phyloP scores from a whole-genome alignment of 192 early-diverging fungal species.

The Gaertneriomyces sp. region DNA sequence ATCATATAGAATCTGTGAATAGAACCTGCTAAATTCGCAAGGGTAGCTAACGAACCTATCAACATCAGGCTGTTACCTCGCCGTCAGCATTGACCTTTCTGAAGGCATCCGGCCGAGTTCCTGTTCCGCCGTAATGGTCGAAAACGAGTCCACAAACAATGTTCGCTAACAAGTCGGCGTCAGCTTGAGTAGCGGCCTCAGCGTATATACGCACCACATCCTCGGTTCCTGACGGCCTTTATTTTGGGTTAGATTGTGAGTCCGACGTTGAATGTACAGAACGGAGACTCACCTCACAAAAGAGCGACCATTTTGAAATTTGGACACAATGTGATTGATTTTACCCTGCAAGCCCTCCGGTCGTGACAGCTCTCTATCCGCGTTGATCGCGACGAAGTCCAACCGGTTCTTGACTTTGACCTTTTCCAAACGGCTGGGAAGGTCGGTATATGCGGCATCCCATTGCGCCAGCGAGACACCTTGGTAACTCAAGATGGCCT shows the following conservation, averaged over 20 bases:
- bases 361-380: slow-evolving; percentile 85
- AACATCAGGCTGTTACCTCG: not conserved
- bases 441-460: slow-evolving; percentile 90
- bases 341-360: slow-evolving; percentile 84
- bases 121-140: slow-evolving; percentile 89
- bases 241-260: not conserved
- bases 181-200: slow-evolving; percentile 87
- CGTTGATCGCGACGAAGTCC: slow-evolving; percentile 94
- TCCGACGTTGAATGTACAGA: not conserved
- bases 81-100: slow-evolving; percentile 18
- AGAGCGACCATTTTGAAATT: slow-evolving; percentile 81
- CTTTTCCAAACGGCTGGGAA: slow-evolving; percentile 94
- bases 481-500: slow-evolving; percentile 81
- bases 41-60: too few species aligned
- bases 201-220: slow-evolving; percentile 99
- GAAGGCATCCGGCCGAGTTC: slow-evolving; percentile 65
- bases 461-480: slow-evolving; percentile 80
- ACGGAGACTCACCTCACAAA: slow-evolving; percentile 74
- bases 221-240: slow-evolving; percentile 93
- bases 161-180: slow-evolving; percentile 84
- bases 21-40: too few species aligned
- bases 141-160: slow-evolving; percentile 89
- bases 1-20: too few species aligned
- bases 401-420: slow-evolving; percentile 81
- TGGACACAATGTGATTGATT: slow-evolving; percentile 78